Evolutionary conservation across 2,329 filamentous ascomycete genomes (phyloP).

Genomic region (Apiospora phragmitis): DNA sequence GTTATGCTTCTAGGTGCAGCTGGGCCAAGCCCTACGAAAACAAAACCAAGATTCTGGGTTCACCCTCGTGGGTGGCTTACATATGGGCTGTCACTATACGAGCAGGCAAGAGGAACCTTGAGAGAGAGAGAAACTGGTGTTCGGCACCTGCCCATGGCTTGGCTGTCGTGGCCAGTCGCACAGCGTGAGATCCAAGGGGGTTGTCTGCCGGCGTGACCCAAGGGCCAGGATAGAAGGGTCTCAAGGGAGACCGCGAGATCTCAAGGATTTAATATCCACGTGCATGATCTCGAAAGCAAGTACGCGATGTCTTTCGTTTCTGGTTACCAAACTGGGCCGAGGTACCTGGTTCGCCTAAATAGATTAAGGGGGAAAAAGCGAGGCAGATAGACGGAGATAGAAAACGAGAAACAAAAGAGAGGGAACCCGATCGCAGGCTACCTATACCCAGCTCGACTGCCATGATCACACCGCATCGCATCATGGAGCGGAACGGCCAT

Average conservation of each 20-base stretch:
- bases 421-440: not conserved
- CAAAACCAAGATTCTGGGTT: not conserved
- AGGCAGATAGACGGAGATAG: not conserved
- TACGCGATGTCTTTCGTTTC: conserved; percentile 32
- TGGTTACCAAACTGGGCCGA: conserved; percentile 32
- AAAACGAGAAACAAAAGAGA: not conserved
- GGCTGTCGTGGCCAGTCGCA: not conserved
- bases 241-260: conserved; percentile 32
- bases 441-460: not conserved
- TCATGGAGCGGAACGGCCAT: not conserved
- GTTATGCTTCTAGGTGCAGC: not conserved
- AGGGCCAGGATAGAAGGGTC: conserved; percentile 23
- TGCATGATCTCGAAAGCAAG: conserved; percentile 33
- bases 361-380: not conserved
- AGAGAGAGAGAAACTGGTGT: not conserved
- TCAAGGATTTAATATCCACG: conserved; percentile 26
- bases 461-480: not conserved
- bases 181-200: not conserved
- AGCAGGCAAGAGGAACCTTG: not conserved
- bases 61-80: not conserved
- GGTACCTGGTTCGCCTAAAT: conserved; percentile 13
- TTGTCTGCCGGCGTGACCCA: not conserved
- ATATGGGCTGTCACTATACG: not conserved
- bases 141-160: not conserved
- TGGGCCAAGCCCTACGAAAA: not conserved